Conservation (phyloP, 2,329 filamentous ascomycete genomes). For the Neoarthrinium moseri region DNA sequence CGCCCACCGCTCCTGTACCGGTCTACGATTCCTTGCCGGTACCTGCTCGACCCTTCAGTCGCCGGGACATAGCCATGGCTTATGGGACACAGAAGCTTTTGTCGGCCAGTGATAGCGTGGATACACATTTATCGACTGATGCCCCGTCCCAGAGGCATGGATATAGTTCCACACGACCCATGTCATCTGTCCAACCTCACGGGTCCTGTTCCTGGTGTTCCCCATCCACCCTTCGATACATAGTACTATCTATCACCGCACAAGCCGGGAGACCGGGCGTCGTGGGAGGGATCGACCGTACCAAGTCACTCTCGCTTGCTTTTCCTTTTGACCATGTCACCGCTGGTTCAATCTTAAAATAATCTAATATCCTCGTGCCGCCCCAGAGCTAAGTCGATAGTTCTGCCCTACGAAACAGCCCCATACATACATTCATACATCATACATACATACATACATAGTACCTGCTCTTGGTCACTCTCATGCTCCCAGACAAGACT, state of each 20-base stretch:
- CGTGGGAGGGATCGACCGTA: slow-evolving; percentile 15
- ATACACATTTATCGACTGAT: slow-evolving; percentile 6
- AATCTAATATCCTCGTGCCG: slow-evolving; percentile 30
- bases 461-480: no score
- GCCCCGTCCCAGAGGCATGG: slow-evolving; percentile 2
- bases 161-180: slow-evolving; percentile 7
- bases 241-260: slow-evolving; percentile 8
- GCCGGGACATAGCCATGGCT: neutral
- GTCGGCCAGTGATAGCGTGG: neutral
- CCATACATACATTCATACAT: slow-evolving; percentile 2
- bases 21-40: neutral
- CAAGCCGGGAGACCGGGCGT: slow-evolving; percentile 8
- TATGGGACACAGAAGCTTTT: slow-evolving; percentile 1
- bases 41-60: neutral
- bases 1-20: neutral
- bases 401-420: slow-evolving; percentile 7
- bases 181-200: slow-evolving; percentile 7
- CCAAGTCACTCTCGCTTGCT: slow-evolving; percentile 25
- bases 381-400: slow-evolving; percentile 18
- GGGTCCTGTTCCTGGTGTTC: slow-evolving; percentile 3
- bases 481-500: no score
- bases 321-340: slow-evolving; percentile 30
- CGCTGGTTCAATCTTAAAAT: slow-evolving; percentile 32
- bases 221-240: slow-evolving; percentile 7
- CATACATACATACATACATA: neutral